Evolutionary conservation across 768 basidiomycete genomes (phyloP), one percentile per base, ranked within the genome.

Genomic region (Russula foetens): DNA sequence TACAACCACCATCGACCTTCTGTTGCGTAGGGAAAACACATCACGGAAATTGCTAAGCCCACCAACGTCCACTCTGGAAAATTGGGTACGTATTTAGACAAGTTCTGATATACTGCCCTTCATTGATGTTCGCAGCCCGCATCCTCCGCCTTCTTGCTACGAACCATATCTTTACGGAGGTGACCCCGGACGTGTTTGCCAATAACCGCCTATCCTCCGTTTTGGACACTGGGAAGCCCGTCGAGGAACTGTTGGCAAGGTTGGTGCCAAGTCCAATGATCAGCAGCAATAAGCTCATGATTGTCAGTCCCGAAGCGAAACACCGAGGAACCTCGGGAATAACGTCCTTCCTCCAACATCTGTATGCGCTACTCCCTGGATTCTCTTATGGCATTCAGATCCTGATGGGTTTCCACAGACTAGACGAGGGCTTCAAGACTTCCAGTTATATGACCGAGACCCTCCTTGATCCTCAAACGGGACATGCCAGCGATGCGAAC

Each of bases 11-110:
- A n/a, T n/a, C 1, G 12, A 39, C n/a, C 19, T 23, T 29, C 50
- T 21, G 33, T 31, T 2, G 14, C 54, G 12, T 59, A 74, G 74
- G 76, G 76, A 0, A 56, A 75, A 24, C 76, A 78, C 38, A 68
- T 72, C n/a, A 60, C 69, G 7, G 74, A 76, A 7, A 76, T 78
- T 41, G 74, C 71, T 14, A 67, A 64, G 24, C 71, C 69, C 23
- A 71, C 68, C 50, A 64, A 63, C 4, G 65, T 73, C 48, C 69
- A 74, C 46, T 59, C 71, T 2, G 52, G 62, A n/a, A 75, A 75
- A 59, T 64, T 78, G 3, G 73, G 76, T 76, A 60, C 11, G 66
- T 67, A 9, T 45, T n/a, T n/a, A n/a, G 9, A 35, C 12, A 33
- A 9, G 23, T 26, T 23, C 8, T 5, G 4, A 14, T 26, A 21